Base-by-base conservation (phyloP, 2,329 filamentous ascomycete genomes). In the Alternaria sp. region DNA sequence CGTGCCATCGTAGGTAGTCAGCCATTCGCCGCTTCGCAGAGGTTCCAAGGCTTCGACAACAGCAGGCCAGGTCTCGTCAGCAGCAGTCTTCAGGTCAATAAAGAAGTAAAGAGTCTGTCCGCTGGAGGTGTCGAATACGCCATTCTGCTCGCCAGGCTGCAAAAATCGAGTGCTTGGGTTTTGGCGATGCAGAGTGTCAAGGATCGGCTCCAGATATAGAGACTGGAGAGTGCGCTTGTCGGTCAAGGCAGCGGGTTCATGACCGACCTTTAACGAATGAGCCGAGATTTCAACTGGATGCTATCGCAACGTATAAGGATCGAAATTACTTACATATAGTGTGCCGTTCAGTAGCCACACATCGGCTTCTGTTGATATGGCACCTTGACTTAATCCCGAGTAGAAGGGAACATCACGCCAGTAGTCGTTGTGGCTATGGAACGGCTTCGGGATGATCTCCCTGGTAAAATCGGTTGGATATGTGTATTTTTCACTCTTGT, bases 401-500 rank as follows among this genome's bases (percentile, higher is more conserved):
- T 83, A 84, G 64, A 83, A 83, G 0, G 82, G 81, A 0, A 82
- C 70, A 42, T 79, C 75, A 28, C 82, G 76, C 82, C 82, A 83
- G 75, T 89, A 89, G 68, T 89, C 87, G 72, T 89, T 90, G 71
- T 87, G 84, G 32, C 81, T 84, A 72, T 87, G 84, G 51, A 86
- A 79, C 1, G 73, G 72, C 76, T 86, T 87, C 41, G 87, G 87
- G 30, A 87, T 69, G 61, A 89, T 87, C 1, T 82, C 86, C 61
- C 86, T 81, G 1, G 87, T 89, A 20, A 89, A 79, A 68, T 87
- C 85, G 0, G 87, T 89, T 0, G 87, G 87, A 75, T 89, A 89
- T 18, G 74, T 81, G 74, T 88, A 88, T 20, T 84, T 78, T 9
- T 81, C 76, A 47, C 81, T 82, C 22, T 79, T 75, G 66, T 86